phyloP scores from a whole-genome alignment of 106 monocot genomes.

The Allium fistulosum region DNA sequence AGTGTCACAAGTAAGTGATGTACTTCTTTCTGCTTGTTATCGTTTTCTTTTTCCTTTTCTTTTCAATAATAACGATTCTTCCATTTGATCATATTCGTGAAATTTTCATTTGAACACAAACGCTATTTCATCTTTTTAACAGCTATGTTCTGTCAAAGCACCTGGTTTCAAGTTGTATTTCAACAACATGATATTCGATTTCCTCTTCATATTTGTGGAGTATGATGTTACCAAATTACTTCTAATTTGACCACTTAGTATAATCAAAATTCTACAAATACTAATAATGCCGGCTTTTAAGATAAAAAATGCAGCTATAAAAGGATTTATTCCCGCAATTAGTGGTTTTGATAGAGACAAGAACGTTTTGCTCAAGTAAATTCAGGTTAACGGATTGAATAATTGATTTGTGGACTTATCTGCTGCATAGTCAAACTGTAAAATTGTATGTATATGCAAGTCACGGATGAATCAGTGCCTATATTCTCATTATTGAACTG shows the following conservation, averaged over 20 bases:
- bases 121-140: too few species aligned
- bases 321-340: conserved; percentile 2
- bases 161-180: background rate
- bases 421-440: background rate
- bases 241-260: background rate
- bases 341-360: background rate
- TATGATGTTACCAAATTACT: background rate
- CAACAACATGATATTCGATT: background rate
- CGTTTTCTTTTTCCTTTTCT: background rate
- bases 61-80: background rate
- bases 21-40: background rate
- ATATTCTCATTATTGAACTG: background rate
- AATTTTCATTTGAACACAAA: background rate
- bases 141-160: background rate
- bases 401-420: background rate
- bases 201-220: background rate
- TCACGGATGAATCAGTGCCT: conserved; percentile 2
- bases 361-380: too few species aligned
- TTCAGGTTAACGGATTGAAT: background rate
- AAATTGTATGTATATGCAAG: background rate
- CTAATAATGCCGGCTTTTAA: background rate
- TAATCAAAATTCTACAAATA: background rate
- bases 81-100: background rate
- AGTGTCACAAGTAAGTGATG: background rate
- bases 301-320: background rate